Conservation (phyloP, 495 filamentous ascomycete species). For the Rhypophila decipiens region DNA sequence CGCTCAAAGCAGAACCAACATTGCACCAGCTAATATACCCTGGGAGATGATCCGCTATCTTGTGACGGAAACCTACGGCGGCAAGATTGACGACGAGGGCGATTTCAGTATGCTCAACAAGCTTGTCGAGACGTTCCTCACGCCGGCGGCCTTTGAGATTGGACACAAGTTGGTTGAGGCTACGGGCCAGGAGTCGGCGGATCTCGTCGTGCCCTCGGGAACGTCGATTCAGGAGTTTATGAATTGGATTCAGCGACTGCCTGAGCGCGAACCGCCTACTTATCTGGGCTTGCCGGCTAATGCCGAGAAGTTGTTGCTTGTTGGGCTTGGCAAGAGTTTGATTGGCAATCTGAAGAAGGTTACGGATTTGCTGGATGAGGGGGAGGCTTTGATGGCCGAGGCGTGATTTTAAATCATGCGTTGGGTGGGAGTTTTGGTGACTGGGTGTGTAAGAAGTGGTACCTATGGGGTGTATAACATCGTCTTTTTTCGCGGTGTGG, state of each 20-base stretch:
- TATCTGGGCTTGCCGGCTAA: constrained; percentile 95
- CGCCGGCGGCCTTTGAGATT: constrained; percentile 81
- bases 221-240: constrained; percentile 83
- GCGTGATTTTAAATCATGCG: not conserved
- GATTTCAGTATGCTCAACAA: constrained; percentile 68
- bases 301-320: constrained; percentile 90
- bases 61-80: constrained; percentile 89
- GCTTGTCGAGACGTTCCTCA: constrained; percentile 72
- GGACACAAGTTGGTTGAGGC: constrained; percentile 76
- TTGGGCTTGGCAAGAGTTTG: constrained; percentile 81
- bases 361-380: constrained; percentile 82
- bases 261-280: constrained; percentile 92
- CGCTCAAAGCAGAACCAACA: constrained; percentile 78
- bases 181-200: constrained; percentile 26
- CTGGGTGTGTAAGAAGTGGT: not conserved
- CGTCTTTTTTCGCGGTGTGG: too few species aligned
- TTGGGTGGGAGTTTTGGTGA: not conserved
- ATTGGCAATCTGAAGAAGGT: constrained; percentile 78
- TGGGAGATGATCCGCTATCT: constrained; percentile 97
- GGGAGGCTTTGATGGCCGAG: constrained; percentile 83
- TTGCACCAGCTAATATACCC: constrained; percentile 86
- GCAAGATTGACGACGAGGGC: constrained; percentile 90
- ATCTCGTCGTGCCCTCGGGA: constrained; percentile 67
- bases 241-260: constrained; percentile 84
- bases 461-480: too few species aligned